These are phyloP conservation scores for Coniosporium tulheliwenetii DNA, from an alignment of 2,329 filamentous ascomycete genomes.

Conservation along the genomic window DNA sequence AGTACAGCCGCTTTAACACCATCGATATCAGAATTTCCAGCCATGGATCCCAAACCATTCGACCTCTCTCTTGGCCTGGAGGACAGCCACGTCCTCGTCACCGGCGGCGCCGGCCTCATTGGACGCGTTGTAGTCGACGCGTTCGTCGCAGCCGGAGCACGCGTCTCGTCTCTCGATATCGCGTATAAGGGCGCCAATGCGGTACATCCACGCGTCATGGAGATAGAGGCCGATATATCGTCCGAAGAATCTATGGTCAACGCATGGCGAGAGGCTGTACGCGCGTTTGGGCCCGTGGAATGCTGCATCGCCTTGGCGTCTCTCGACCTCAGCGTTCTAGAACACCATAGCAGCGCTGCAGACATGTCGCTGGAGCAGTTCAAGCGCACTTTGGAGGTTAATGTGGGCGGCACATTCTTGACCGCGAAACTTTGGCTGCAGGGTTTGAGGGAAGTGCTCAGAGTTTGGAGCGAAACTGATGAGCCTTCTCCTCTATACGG, in stretches of 20 bases:
- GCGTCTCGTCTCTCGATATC: conserved; percentile 14
- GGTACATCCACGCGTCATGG: conserved; percentile 1
- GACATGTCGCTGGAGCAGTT: conserved; percentile 25
- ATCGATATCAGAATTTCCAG: too few relatives aligned
- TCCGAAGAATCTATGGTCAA: conserved; percentile 16
- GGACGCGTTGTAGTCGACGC: conserved; percentile 18
- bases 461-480: conserved; percentile 3
- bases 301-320: conserved; percentile 28
- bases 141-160: background rate
- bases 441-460: conserved; percentile 16
- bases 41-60: background rate
- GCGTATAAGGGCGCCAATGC: too few relatives aligned
- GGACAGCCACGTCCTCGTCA: conserved; percentile 23
- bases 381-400: conserved; percentile 24
- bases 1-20: too few relatives aligned
- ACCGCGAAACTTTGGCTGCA: conserved; percentile 27
- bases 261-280: conserved; percentile 18
- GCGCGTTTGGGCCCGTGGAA: conserved; percentile 19
- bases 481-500: background rate
- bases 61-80: conserved; percentile 20
- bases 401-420: conserved; percentile 27
- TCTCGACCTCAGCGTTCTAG: conserved; percentile 26
- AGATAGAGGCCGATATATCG: conserved; percentile 18
- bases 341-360: conserved; percentile 20
- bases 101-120: conserved; percentile 25